These are phyloP conservation scores for Podaxis sp. DNA, from an alignment of 768 basidiomycete species.

Conservation along the genomic window DNA sequence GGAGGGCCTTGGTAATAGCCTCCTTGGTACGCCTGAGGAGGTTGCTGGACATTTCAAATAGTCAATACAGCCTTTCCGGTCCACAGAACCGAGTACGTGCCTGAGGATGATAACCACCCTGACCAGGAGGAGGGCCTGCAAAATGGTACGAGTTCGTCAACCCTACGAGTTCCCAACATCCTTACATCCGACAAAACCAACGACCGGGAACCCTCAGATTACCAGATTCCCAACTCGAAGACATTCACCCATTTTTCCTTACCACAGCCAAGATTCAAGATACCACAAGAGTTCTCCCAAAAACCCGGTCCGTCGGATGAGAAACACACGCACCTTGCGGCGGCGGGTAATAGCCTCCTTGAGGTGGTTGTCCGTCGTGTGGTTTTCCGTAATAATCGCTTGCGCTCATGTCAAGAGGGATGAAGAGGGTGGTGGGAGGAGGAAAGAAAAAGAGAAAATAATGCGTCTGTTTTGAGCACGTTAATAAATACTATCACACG, in stretches of 20 bases:
- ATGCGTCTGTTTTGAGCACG: conserved; percentile 24
- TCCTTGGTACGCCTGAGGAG: conserved; percentile 64
- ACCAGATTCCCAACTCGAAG: not conserved
- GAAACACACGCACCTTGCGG: conserved; percentile 22
- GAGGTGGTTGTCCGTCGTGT: conserved; percentile 51
- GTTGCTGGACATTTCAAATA: conserved; percentile 40
- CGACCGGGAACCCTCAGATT: not conserved
- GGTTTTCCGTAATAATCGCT: conserved; percentile 68
- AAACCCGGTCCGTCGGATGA: not conserved
- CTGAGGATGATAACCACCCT: conserved; percentile 68
- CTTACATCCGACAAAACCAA: not conserved
- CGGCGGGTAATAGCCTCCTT: conserved; percentile 38
- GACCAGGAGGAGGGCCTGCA: conserved; percentile 50
- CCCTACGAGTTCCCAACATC: not conserved
- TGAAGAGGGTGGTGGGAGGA: conserved; percentile 13
- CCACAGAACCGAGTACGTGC: conserved; percentile 20
- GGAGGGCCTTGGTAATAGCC: conserved; percentile 34
- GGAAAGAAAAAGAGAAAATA: conserved; percentile 15
- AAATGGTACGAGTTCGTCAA: conserved; percentile 6
- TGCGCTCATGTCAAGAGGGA: conserved; percentile 51
- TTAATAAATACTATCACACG: conserved; percentile 20
- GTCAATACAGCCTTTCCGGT: not conserved
- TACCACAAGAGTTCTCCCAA: not conserved
- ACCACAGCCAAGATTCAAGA: not conserved
- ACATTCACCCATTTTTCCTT: not conserved